Percentiles rank a stretch among this genome's conserved stretches.
phyloP scores from a whole-genome alignment of 1,284 basidiomycete species.

The Inonotus hispidus region DNA sequence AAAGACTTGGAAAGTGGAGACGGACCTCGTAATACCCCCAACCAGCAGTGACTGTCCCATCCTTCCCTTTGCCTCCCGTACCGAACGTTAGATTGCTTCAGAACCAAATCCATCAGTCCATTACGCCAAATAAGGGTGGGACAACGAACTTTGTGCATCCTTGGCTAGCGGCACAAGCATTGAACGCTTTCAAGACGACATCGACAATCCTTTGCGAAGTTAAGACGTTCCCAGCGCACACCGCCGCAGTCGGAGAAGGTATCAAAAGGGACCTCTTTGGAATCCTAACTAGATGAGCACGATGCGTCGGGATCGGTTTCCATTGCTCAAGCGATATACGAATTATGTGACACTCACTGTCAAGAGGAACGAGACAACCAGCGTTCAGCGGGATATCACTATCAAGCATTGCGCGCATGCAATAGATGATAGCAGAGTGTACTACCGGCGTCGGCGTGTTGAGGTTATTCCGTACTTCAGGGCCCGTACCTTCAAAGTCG shows the following conservation, averaged over 20 bases:
- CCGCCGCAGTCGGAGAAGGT: conserved; percentile 83
- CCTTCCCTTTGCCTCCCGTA: conserved; percentile 77
- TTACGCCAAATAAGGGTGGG: neutral
- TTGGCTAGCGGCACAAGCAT: conserved; percentile 89
- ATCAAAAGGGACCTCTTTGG: conserved; percentile 77
- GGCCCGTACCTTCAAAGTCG: conserved; percentile 89
- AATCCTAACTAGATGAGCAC: conserved; percentile 56
- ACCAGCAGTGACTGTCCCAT: conserved; percentile 71
- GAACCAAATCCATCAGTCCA: conserved; percentile 15
- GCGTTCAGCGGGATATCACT: conserved; percentile 92
- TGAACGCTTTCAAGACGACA: conserved; percentile 91
- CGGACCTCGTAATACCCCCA: conserved; percentile 93
- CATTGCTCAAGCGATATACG: neutral
- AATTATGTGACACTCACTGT: conserved; percentile 41
- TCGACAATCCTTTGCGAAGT: conserved; percentile 94
- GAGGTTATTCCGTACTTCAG: conserved; percentile 85
- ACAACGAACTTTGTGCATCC: conserved; percentile 80
- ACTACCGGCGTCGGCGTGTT: conserved; percentile 88
- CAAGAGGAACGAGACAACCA: conserved; percentile 80
- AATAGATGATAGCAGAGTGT: conserved; percentile 93
- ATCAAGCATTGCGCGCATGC: conserved; percentile 89
- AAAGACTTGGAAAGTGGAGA: neutral
- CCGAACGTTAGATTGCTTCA: conserved; percentile 88
- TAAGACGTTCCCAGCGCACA: conserved; percentile 91
- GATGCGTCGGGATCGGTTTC: neutral